Conservation (phyloP, 805 yeast species). For the Lipomyces mesembrius region DNA sequence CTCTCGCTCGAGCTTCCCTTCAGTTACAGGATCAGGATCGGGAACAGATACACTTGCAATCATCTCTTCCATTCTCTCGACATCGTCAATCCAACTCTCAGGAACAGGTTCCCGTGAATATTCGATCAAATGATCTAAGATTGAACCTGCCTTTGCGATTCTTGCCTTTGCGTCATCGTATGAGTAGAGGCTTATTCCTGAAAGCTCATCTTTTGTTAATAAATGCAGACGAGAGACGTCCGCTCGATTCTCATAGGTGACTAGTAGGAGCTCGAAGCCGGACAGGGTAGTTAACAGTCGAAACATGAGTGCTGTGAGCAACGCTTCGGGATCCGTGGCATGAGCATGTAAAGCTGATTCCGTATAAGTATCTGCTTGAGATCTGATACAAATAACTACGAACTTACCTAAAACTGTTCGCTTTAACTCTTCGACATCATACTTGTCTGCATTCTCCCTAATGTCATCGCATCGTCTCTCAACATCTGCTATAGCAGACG, state of each 20-base stretch:
- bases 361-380: not conserved
- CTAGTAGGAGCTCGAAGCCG: conserved; percentile 11
- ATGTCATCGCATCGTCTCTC: not conserved
- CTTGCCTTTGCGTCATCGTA: not conserved
- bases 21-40: not conserved
- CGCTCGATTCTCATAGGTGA: conserved; percentile 12
- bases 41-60: not conserved
- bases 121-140: conserved; percentile 31
- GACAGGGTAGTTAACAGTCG: conserved; percentile 18
- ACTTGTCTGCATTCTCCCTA: not conserved
- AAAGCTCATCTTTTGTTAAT: conserved; percentile 1
- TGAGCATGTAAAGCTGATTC: not conserved
- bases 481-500: not conserved
- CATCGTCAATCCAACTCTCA: conserved; percentile 33
- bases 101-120: conserved; percentile 31
- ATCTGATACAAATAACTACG: not conserved
- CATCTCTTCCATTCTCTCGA: conserved; percentile 25
- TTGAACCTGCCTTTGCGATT: conserved; percentile 18
- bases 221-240: conserved; percentile 16
- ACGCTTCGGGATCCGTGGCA: conserved; percentile 11
- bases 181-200: conserved; percentile 9
- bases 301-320: conserved; percentile 18
- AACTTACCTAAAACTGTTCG: conserved; percentile 8
- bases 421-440: not conserved
- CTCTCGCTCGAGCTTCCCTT: not conserved